Evolutionary conservation across 306 rosid species (phyloP).

Genomic region (Fragaria iinumae): DNA sequence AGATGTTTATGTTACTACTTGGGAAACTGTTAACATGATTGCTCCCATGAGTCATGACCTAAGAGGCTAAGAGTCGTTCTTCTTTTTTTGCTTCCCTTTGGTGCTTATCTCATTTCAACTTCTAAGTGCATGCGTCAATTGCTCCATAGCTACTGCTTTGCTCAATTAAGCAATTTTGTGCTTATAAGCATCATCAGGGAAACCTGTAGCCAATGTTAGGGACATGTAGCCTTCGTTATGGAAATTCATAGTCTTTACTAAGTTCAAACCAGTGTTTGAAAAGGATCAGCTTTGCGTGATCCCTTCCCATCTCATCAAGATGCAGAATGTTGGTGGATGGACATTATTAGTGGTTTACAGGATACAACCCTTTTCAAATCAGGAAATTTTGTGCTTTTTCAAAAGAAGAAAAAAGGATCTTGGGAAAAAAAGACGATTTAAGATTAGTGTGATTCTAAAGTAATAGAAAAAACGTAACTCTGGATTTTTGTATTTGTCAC

Average conservation of each 20-base stretch:
- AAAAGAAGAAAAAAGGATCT: background rate
- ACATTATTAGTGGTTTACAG: background rate
- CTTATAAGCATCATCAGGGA: conserved; percentile 1
- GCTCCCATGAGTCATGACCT: background rate
- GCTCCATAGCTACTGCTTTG: background rate
- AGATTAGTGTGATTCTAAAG: background rate
- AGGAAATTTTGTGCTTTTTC: background rate
- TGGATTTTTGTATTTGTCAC: background rate
- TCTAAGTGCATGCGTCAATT: background rate
- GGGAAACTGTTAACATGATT: background rate
- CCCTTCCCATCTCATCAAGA: conserved; percentile 8
- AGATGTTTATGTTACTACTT: background rate
- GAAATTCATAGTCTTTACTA: background rate
- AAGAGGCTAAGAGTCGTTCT: background rate
- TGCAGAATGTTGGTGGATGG: background rate
- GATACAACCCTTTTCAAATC: background rate
- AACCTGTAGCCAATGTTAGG: background rate
- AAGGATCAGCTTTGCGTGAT: background rate
- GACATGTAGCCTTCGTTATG: background rate
- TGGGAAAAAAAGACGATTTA: background rate
- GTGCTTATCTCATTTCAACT: background rate
- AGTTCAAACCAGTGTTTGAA: background rate
- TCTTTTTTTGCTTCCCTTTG: background rate
- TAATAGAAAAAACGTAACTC: background rate
- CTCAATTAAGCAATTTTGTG: background rate